phyloP scores from a whole-genome alignment of 176 grass and related monocot species.

The Stipa capillata region DNA sequence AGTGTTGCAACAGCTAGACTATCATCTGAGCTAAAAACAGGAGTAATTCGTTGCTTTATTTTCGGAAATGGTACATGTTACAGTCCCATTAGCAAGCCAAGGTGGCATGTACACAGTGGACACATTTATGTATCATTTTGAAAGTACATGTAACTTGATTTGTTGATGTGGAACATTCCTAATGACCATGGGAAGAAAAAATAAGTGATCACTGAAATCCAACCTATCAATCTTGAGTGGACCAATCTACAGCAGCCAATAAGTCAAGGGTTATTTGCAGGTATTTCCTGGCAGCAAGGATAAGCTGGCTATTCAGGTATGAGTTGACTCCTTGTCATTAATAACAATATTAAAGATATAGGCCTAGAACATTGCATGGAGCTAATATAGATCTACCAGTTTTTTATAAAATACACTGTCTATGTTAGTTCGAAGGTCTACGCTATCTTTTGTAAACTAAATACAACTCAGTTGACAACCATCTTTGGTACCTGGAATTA shows the following conservation, averaged over 20 bases:
- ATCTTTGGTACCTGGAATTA: not conserved
- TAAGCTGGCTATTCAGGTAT: not conserved
- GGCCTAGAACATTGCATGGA: not conserved
- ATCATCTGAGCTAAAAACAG: not conserved
- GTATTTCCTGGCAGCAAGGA: not conserved
- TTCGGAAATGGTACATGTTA: not conserved
- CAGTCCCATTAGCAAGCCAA: not conserved
- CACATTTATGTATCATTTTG: not conserved
- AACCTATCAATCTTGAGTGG: conserved; percentile 56
- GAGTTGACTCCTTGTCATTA: not conserved
- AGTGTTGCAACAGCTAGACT: not conserved
- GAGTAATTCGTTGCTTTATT: not conserved
- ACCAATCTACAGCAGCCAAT: conserved; percentile 59
- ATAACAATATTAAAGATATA: no score
- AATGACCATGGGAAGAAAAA: not conserved
- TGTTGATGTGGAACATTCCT: not conserved
- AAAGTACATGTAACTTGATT: not conserved
- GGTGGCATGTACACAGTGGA: not conserved
- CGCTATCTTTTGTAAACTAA: not conserved
- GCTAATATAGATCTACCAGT: not conserved
- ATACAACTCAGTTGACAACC: not conserved
- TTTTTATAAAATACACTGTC: not conserved
- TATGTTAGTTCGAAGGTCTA: not conserved
- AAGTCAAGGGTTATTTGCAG: not conserved
- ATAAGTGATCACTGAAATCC: conserved; percentile 88